phyloP scores from a whole-genome alignment of 2,329 filamentous ascomycete species.

The Sporothrix protearum region DNA sequence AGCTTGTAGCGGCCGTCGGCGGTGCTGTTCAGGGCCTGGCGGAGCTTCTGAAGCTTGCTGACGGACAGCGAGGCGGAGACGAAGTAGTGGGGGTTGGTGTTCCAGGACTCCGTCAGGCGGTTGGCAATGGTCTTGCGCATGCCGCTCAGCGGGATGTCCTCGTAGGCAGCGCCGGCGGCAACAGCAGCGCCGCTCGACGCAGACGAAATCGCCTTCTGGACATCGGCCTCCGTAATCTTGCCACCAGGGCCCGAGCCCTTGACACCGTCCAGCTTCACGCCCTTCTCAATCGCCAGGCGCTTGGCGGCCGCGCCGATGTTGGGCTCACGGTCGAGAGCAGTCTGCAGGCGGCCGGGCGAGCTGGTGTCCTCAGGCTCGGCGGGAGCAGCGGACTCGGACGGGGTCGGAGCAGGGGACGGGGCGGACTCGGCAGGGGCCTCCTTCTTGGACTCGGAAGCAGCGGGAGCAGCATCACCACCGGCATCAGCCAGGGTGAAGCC shows the following conservation, averaged over 20 bases:
- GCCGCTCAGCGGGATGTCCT: conserved; percentile 77
- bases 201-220: conserved; percentile 68
- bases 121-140: conserved; percentile 98
- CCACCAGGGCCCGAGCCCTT: conserved; percentile 86
- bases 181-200: conserved; percentile 52
- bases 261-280: conserved; percentile 62
- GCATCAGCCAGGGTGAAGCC: conserved; percentile 85
- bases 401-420: conserved; percentile 51
- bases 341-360: conserved; percentile 72
- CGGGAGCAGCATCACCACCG: conserved; percentile 68
- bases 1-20: conserved; percentile 96
- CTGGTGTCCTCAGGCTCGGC: conserved; percentile 64
- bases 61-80: conserved; percentile 90
- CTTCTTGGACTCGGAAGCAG: conserved; percentile 63
- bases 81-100: conserved; percentile 97
- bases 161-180: conserved; percentile 62
- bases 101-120: conserved; percentile 82
- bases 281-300: conserved; percentile 79
- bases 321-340: conserved; percentile 77
- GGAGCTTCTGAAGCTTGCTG: conserved; percentile 91
- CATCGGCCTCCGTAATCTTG: conserved; percentile 85
- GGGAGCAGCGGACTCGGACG: conserved; percentile 48
- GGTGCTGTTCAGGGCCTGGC: conserved; percentile 83
- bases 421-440: conserved; percentile 39
- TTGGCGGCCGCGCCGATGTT: conserved; percentile 70